phyloP scores from a whole-genome alignment of 768 basidiomycete species.

The Boletus rufocinnamomeus region DNA sequence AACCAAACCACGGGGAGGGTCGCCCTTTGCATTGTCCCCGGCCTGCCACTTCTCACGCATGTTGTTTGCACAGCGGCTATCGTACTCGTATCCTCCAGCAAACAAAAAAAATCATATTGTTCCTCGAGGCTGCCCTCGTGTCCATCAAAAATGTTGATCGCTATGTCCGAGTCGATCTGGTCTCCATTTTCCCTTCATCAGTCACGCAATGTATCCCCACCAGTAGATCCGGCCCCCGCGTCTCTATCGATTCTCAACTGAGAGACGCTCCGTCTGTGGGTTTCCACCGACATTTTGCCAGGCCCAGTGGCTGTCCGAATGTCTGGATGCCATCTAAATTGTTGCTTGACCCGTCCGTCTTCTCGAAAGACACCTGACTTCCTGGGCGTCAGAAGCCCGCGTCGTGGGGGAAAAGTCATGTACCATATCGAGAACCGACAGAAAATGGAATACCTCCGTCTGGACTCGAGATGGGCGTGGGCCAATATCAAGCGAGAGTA shows the following conservation, averaged over 20 bases:
- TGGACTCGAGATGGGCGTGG: conserved; percentile 1
- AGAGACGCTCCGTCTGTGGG: neutral
- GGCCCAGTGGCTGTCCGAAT: conserved; percentile 1
- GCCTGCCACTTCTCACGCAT: conserved; percentile 25
- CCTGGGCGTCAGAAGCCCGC: conserved; percentile 10
- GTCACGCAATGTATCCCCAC: neutral
- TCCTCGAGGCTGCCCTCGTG: conserved; percentile 30
- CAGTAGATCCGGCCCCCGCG: conserved; percentile 10
- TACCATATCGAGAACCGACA: conserved; percentile 3
- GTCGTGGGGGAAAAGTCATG: neutral
- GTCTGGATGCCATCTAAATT: neutral
- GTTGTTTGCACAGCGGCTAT: conserved; percentile 8
- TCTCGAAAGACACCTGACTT: conserved; percentile 6
- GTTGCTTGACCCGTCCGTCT: neutral
- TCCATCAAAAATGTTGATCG: conserved; percentile 19
- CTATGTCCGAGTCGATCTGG: conserved; percentile 7
- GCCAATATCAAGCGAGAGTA: conserved; percentile 1
- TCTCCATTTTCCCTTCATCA: neutral
- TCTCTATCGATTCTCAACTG: conserved; percentile 21
- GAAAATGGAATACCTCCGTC: conserved; percentile 7
- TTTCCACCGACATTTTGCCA: neutral
- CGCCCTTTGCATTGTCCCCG: conserved; percentile 9
- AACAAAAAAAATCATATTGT: conserved; percentile 1
- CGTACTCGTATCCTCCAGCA: neutral
- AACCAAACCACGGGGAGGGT: conserved; percentile 22